Conservation (phyloP, 164 flowering plant genomes). For the Platanus orientalis region DNA sequence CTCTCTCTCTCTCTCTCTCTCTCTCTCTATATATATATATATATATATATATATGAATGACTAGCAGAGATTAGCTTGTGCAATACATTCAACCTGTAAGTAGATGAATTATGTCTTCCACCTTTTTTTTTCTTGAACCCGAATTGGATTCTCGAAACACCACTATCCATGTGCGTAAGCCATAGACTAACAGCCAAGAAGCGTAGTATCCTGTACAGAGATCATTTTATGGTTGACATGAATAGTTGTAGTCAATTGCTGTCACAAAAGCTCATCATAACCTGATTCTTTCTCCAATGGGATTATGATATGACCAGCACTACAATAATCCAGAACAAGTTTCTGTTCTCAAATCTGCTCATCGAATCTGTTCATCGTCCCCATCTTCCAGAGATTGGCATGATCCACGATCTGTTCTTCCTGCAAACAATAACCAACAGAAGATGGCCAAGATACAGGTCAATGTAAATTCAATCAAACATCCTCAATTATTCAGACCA, state of each 20-base stretch:
- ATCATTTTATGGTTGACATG: neutral
- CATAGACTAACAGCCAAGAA: neutral
- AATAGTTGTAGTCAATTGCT: neutral
- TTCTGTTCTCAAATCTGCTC: slow-evolving; percentile 27
- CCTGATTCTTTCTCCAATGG: neutral
- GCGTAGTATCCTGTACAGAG: slow-evolving; percentile 12
- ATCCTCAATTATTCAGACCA: neutral
- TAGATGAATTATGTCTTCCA: no score
- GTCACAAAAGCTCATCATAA: neutral
- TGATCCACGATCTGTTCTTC: slow-evolving; percentile 32
- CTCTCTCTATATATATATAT: no score
- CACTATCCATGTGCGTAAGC: neutral
- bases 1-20: no score
- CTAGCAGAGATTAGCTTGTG: no score
- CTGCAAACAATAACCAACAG: slow-evolving; percentile 22
- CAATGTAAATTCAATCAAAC: neutral
- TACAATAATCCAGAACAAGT: neutral
- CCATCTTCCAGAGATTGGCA: slow-evolving; percentile 60
- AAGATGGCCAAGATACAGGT: neutral
- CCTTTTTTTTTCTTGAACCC: no score
- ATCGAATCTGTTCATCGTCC: slow-evolving; percentile 34
- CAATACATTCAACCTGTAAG: no score
- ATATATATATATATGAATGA: no score
- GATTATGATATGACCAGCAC: neutral
- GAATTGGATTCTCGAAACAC: neutral